These are phyloP conservation scores for Zygosaccharomyces pseudobailii DNA, from an alignment of 1,139 yeast genomes.

Conservation along the genomic window DNA sequence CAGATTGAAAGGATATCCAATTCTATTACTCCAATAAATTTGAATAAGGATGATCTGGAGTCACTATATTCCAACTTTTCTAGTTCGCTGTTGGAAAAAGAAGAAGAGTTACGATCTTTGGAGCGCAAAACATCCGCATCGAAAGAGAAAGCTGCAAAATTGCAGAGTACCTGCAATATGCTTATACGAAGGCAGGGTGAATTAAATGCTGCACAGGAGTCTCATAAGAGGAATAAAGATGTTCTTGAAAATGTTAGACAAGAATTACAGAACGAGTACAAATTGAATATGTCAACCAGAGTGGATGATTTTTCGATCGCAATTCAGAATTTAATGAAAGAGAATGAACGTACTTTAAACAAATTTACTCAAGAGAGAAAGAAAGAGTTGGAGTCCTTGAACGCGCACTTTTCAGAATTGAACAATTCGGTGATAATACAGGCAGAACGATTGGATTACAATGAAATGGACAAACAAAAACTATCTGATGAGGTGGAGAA, in stretches of 20 bases:
- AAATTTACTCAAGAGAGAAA: constrained; percentile 15
- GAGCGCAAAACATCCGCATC: constrained; percentile 20
- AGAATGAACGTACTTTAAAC: constrained; percentile 6
- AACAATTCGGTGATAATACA: constrained; percentile 18
- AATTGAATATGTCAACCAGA: neutral
- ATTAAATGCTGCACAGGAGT: constrained; percentile 45
- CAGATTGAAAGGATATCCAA: constrained; percentile 47
- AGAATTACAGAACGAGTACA: constrained; percentile 1
- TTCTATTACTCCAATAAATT: constrained; percentile 44
- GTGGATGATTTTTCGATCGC: constrained; percentile 1
- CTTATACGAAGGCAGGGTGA: constrained; percentile 55
- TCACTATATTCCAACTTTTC: constrained; percentile 53
- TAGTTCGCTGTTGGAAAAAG: constrained; percentile 40
- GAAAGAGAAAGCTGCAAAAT: constrained; percentile 13
- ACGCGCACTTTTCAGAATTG: constrained; percentile 15
- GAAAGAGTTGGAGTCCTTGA: constrained; percentile 23
- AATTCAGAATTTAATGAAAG: neutral
- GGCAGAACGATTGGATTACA: constrained; percentile 26
- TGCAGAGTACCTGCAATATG: constrained; percentile 38
- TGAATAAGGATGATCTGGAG: constrained; percentile 47
- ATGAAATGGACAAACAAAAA: constrained; percentile 24
- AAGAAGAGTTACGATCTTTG: constrained; percentile 27
- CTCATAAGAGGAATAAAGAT: constrained; percentile 33
- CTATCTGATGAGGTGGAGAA: constrained; percentile 34
- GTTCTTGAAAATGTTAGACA: constrained; percentile 18